A percentile compares a stretch with the other conserved stretches of the same genome.
These are phyloP conservation scores for Amesomyces nigricolor DNA, from an alignment of 2,329 filamentous ascomycete genomes.

Conservation along the genomic window DNA sequence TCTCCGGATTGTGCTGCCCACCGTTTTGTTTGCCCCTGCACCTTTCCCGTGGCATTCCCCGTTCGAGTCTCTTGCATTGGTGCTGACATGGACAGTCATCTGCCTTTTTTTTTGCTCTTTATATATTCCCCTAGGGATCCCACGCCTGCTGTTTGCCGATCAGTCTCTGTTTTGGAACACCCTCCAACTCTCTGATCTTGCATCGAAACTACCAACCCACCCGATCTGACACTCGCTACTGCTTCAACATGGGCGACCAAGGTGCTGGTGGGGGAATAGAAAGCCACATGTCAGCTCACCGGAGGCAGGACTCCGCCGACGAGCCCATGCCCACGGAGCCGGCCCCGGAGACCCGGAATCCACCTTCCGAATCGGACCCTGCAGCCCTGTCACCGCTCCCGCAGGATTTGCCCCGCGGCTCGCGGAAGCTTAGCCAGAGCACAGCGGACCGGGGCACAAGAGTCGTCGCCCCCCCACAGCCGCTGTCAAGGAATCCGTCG, in stretches of 20 bases:
- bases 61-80: slow-evolving; percentile 14
- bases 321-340: slow-evolving; percentile 40
- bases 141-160: neutral
- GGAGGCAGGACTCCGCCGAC: slow-evolving; percentile 40
- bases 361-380: slow-evolving; percentile 21
- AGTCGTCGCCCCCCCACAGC: slow-evolving; percentile 17
- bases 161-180: too few species aligned
- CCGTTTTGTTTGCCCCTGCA: slow-evolving; percentile 21
- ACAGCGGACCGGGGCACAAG: slow-evolving; percentile 7
- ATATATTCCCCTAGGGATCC: slow-evolving; percentile 6
- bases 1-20: slow-evolving; percentile 22
- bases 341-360: slow-evolving; percentile 32
- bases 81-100: slow-evolving; percentile 12
- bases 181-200: neutral
- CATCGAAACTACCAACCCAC: neutral
- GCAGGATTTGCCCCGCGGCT: slow-evolving; percentile 22
- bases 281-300: slow-evolving; percentile 36
- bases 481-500: slow-evolving; percentile 35
- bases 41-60: slow-evolving; percentile 7
- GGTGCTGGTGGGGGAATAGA: slow-evolving; percentile 39
- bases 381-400: slow-evolving; percentile 15
- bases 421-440: slow-evolving; percentile 16
- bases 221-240: neutral
- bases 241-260: slow-evolving; percentile 42
- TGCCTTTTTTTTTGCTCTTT: slow-evolving; percentile 3